A percentile compares a stretch with the other conserved stretches of the same genome.
phyloP scores from a whole-genome alignment of 1,284 basidiomycete species.

The Heterobasidion parviporum region DNA sequence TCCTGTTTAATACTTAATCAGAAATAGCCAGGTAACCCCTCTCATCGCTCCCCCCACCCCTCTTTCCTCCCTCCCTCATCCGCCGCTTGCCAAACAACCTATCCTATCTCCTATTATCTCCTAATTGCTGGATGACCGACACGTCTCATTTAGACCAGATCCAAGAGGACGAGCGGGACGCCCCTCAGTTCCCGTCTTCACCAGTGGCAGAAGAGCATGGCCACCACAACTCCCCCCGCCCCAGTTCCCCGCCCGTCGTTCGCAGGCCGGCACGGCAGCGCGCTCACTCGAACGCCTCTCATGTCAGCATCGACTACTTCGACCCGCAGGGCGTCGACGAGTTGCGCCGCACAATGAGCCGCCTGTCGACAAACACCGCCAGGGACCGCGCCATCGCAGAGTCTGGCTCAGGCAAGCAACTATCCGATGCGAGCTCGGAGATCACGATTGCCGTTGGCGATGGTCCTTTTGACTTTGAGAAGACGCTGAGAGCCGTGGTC shows the following conservation, averaged over 20 bases:
- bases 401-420: background rate
- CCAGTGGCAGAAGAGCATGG: background rate
- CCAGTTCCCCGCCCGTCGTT: background rate
- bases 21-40: background rate
- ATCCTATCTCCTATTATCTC: background rate
- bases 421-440: constrained; percentile 11
- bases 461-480: constrained; percentile 23
- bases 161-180: background rate
- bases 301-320: constrained; percentile 20
- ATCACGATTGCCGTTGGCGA: constrained; percentile 12
- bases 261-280: background rate
- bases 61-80: background rate
- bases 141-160: background rate
- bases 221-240: background rate
- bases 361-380: constrained; percentile 4
- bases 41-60: background rate
- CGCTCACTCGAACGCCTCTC: constrained; percentile 9
- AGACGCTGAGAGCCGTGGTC: constrained; percentile 19
- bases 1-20: background rate
- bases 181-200: background rate
- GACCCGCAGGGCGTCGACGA: constrained; percentile 24
- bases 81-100: background rate
- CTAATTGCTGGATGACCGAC: background rate
- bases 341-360: constrained; percentile 22
- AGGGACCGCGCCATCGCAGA: background rate